These are phyloP conservation scores for Xylaria sp. DNA, from an alignment of 495 filamentous ascomycete species.

Conservation along the genomic window DNA sequence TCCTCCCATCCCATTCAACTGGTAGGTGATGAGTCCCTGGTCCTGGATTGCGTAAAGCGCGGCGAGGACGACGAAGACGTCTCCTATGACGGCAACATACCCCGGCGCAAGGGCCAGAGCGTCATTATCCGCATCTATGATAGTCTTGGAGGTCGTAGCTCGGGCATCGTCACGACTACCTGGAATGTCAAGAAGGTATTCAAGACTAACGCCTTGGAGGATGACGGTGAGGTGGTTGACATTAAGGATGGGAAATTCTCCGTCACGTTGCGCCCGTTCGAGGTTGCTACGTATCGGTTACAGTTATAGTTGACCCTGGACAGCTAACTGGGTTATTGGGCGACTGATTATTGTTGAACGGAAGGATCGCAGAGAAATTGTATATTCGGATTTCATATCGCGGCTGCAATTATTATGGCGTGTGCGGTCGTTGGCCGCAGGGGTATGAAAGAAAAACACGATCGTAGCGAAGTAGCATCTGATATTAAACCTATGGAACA, in stretches of 20 bases:
- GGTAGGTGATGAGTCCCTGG: conserved; percentile 63
- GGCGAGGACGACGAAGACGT: conserved; percentile 96
- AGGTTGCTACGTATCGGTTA: conserved; percentile 85
- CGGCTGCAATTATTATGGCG: not conserved
- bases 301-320: conserved; percentile 57
- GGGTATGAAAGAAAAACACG: not conserved
- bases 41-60: conserved; percentile 87
- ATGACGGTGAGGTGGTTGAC: conserved; percentile 67
- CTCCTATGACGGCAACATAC: conserved; percentile 69
- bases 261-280: conserved; percentile 82
- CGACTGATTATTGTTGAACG: not conserved
- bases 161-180: conserved; percentile 67
- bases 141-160: conserved; percentile 81
- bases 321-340: not conserved
- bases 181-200: conserved; percentile 76
- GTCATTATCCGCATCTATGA: conserved; percentile 88
- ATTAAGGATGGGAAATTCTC: conserved; percentile 59
- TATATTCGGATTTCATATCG: not conserved
- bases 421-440: not conserved
- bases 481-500: not conserved
- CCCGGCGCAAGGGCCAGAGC: conserved; percentile 72
- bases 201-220: conserved; percentile 82
- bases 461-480: not conserved
- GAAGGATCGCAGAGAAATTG: not conserved
- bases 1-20: conserved; percentile 60